Conservation (phyloP, 441 rosid genomes). For the Euphorbia celastroides region DNA sequence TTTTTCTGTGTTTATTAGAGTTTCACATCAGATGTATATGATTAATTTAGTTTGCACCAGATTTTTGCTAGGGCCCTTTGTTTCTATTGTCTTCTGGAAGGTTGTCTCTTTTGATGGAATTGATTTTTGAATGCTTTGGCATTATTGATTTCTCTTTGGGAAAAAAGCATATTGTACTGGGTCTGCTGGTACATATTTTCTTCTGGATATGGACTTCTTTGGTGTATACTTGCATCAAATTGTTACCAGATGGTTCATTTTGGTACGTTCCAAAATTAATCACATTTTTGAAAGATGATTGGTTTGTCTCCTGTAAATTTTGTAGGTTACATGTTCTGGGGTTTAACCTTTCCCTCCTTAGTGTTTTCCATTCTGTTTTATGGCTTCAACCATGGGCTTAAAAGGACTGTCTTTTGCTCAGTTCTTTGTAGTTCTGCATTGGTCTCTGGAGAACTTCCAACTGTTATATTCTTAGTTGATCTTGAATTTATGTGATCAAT, state of each 20-base stretch:
- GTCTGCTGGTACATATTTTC: background rate
- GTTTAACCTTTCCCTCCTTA: background rate
- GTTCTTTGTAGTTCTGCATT: background rate
- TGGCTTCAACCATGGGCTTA: constrained; percentile 3
- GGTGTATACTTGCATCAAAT: too few relatives aligned
- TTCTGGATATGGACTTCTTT: background rate
- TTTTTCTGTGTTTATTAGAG: background rate
- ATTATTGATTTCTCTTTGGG: background rate
- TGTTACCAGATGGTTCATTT: too few relatives aligned
- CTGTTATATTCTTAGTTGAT: background rate
- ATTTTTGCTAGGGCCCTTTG: background rate
- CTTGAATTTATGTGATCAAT: background rate
- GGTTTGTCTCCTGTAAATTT: too few relatives aligned
- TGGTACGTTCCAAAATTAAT: too few relatives aligned
- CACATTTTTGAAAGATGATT: too few relatives aligned
- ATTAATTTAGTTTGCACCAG: background rate
- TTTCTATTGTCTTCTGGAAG: background rate
- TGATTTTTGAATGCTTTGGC: background rate
- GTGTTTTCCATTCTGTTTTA: background rate
- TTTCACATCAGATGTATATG: background rate
- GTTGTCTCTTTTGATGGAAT: background rate
- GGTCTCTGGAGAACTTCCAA: background rate
- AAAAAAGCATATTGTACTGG: too few relatives aligned
- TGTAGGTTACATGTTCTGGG: background rate
- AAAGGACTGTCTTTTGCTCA: too few relatives aligned